These are phyloP conservation scores for Cordyceps tenuipes DNA, from an alignment of 2,329 filamentous ascomycete genomes.

Conservation along the genomic window DNA sequence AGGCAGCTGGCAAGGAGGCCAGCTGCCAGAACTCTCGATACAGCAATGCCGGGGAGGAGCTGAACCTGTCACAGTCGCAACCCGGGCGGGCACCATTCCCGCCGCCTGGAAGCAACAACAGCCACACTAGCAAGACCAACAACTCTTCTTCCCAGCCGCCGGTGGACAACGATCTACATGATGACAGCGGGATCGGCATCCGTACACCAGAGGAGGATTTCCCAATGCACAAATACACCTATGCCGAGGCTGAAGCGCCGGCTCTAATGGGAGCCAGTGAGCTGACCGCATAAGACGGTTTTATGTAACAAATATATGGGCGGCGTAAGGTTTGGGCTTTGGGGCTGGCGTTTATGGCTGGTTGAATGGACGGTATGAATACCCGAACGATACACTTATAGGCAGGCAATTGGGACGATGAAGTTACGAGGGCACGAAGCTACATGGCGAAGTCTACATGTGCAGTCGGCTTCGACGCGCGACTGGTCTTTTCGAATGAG, in stretches of 20 bases:
- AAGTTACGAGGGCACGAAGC: conserved; percentile 8
- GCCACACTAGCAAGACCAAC: conserved; percentile 13
- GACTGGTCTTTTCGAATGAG: neutral
- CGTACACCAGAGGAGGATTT: conserved; percentile 59
- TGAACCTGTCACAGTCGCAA: conserved; percentile 40
- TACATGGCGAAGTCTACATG: conserved; percentile 1
- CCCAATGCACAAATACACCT: conserved; percentile 50
- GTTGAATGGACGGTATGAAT: conserved; percentile 8
- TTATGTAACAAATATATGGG: neutral
- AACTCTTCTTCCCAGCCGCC: conserved; percentile 16
- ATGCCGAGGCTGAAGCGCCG: conserved; percentile 29
- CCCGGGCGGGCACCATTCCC: conserved; percentile 43
- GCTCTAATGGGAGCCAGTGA: conserved; percentile 25
- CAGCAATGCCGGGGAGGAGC: conserved; percentile 38
- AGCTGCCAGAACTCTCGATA: conserved; percentile 30
- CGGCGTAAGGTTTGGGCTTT: conserved; percentile 7
- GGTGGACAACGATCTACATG: conserved; percentile 43
- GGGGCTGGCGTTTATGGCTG: conserved; percentile 11
- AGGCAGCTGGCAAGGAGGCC: conserved; percentile 27
- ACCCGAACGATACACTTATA: conserved; percentile 8
- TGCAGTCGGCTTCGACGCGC: neutral
- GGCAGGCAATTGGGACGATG: conserved; percentile 8
- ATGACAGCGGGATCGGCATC: conserved; percentile 70
- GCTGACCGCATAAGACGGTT: conserved; percentile 16
- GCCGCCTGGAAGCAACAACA: conserved; percentile 31